Base-by-base conservation (phyloP, 176 grass and related monocot genomes). In the Musa troglodytarum region DNA sequence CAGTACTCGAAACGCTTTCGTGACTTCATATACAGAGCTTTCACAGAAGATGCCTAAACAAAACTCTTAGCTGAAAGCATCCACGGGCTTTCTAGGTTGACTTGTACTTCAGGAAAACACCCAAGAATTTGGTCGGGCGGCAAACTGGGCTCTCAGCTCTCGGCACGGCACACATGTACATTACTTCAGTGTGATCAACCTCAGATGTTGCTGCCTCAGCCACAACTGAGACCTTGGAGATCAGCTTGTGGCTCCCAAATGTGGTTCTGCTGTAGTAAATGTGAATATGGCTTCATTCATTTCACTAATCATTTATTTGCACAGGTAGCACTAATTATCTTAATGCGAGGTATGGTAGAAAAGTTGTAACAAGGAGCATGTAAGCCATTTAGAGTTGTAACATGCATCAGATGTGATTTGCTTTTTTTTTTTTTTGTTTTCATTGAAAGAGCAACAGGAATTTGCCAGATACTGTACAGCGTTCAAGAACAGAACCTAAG, bases 21-120 rank as follows among this genome's bases (percentile, higher is more conserved):
- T 10, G 83, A 85, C 54, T 85, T 85, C 54, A 81, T 85, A 66
- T 81, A 68, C 72, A 85, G 58, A 78, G 83, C 80, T 77, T 81
- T 85, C 22, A 72, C 64, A 55, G 74, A 78, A 52, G 79, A 81
- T 23, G 53, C 78, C 22, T 79, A 20, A 77, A 77, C 23, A 2
- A 49, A 24, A 56, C 8, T 34, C 22, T 16, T 12, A 73, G 7
- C 52, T 25, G 3, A 9, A 53, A 26, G 13, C 23, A 53, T 4
- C 52, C 16, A 52, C 52, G 52, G 56, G 62, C 11, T 10, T 76
- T 76, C 29, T 50, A 53, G 25, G 11, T 10, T 16, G 14, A 65
- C 10, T 65, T 65, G 63, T 21, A 13, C 22, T 65, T 29, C 1
- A 29, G 63, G 34, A 24, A n/a, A 65, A 25, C 13, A 26, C 2